Evolutionary conservation across 73 alveolate species (phyloP).

Genomic region (Effrenium voratum): DNA sequence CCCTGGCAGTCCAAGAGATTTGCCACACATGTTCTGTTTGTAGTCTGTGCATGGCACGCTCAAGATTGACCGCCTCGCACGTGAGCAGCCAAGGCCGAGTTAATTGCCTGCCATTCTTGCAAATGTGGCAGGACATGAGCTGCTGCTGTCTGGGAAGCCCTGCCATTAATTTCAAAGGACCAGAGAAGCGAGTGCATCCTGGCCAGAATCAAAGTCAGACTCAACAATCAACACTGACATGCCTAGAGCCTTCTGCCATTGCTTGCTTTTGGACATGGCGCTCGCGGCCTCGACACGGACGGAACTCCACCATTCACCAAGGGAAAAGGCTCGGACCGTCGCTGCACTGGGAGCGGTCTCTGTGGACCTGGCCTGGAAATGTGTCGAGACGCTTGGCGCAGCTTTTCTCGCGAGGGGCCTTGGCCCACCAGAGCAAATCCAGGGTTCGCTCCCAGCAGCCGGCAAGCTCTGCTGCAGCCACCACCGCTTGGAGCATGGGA

Average conservation of each 20-base stretch:
- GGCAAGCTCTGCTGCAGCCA: conserved; percentile 64
- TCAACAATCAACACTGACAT: not conserved
- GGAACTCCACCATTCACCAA: not conserved
- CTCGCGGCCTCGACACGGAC: not conserved
- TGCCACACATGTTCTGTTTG: not conserved
- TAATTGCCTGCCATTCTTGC: not conserved
- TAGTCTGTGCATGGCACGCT: not conserved
- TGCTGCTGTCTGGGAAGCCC: not conserved
- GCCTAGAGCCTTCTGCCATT: conserved; percentile 46
- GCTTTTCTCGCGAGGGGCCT: not conserved
- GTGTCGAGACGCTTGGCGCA: not conserved
- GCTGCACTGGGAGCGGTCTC: conserved; percentile 11
- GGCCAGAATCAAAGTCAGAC: not conserved
- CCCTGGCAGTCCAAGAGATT: not conserved
- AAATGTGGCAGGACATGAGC: not conserved
- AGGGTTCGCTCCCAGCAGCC: conserved; percentile 66
- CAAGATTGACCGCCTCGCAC: not conserved
- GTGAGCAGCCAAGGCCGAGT: conserved; percentile 14
- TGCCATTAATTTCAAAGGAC: not conserved
- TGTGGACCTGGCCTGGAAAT: too few species aligned
- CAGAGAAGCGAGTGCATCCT: not conserved
- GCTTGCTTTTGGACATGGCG: conserved; percentile 39
- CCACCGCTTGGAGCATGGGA: conserved; percentile 17
- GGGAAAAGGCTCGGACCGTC: not conserved
- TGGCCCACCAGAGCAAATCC: conserved; percentile 44